A percentile compares a stretch with the other conserved stretches of the same genome.
Conservation (phyloP, 805 yeast genomes). For the Candida orba region DNA sequence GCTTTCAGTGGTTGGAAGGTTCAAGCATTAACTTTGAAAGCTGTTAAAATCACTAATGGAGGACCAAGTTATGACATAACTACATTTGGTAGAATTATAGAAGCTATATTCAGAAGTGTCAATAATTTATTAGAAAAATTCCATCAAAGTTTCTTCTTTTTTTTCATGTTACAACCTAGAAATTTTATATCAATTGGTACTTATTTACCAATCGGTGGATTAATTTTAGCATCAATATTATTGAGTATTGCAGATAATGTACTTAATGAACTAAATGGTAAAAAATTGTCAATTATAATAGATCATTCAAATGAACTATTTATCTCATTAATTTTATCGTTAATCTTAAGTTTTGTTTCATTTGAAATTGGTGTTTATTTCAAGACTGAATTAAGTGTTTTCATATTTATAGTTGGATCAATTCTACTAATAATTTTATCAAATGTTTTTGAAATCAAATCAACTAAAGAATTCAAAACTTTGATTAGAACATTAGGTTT, state of each 20-base stretch:
- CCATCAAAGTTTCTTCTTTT: conserved; percentile 95
- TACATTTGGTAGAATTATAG: conserved; percentile 84
- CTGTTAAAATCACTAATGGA: conserved; percentile 27
- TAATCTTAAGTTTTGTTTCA: conserved; percentile 26
- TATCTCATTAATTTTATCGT: conserved; percentile 24
- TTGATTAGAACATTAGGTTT: conserved; percentile 39
- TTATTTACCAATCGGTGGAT: conserved; percentile 79
- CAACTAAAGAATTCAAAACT: conserved; percentile 12
- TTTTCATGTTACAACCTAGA: conserved; percentile 69
- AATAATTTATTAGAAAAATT: conserved; percentile 91
- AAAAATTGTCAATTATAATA: background rate
- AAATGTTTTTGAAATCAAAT: conserved; percentile 8
- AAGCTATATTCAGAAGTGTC: conserved; percentile 79
- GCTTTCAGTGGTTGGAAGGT: conserved; percentile 95
- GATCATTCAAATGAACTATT: conserved; percentile 22
- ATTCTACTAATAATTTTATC: conserved; percentile 17
- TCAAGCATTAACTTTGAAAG: conserved; percentile 79
- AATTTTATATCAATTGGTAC: conserved; percentile 90
- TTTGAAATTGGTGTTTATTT: conserved; percentile 11
- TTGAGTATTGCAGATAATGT: conserved; percentile 56
- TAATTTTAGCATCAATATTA: conserved; percentile 62
- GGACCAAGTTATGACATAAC: conserved; percentile 70
- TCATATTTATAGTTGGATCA: conserved; percentile 13
- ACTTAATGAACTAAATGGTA: conserved; percentile 28
- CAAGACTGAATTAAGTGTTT: conserved; percentile 9